phyloP scores from a whole-genome alignment of 371 early-diverging fungal genomes.

The Parasitella parasitica region DNA sequence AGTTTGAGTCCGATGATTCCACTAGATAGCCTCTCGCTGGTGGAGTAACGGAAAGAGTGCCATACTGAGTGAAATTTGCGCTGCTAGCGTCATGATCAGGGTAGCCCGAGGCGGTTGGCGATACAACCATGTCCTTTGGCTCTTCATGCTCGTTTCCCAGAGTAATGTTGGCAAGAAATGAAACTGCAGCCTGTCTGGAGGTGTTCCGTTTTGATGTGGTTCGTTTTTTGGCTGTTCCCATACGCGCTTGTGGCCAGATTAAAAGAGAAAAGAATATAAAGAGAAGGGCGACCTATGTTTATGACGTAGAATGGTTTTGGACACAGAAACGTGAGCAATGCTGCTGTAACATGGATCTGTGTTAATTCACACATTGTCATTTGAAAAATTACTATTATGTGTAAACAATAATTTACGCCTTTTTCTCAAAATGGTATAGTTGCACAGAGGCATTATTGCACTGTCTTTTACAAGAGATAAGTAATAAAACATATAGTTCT shows the following conservation, averaged over 20 bases:
- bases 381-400: too few species aligned
- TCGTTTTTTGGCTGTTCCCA: constrained; percentile 46
- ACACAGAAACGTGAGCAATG: neutral
- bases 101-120: neutral
- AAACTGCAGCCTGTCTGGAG: constrained; percentile 43
- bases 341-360: too few species aligned
- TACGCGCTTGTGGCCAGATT: constrained; percentile 1
- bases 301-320: neutral
- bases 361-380: too few species aligned
- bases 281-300: neutral
- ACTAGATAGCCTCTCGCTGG: constrained; percentile 15
- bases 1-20: constrained; percentile 33
- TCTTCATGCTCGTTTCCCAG: constrained; percentile 34
- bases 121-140: neutral
- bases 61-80: neutral
- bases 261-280: neutral
- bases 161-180: constrained; percentile 44
- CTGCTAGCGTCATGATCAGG: neutral
- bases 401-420: too few species aligned
- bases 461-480: too few species aligned
- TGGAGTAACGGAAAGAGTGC: neutral
- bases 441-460: too few species aligned
- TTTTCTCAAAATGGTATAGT: too few species aligned
- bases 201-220: constrained; percentile 45
- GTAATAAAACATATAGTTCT: too few species aligned